These are phyloP conservation scores for Fraxinus cuspidata DNA, from an alignment of 257 asterid species.

Conservation along the genomic window DNA sequence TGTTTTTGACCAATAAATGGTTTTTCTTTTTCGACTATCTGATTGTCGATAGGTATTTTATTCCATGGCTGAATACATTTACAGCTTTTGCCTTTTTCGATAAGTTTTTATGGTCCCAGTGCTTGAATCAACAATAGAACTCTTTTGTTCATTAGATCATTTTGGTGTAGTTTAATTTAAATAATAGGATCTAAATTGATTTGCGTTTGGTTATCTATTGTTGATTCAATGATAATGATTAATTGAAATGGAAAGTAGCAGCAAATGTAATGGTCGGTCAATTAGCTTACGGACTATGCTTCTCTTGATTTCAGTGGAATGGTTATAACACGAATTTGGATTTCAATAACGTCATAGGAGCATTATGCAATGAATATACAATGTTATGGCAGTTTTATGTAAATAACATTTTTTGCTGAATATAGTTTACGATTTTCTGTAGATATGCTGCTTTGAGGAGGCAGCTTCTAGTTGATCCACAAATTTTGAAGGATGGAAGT, in stretches of 20 bases:
- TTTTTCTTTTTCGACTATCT: background rate
- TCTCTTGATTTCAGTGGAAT: too few species aligned
- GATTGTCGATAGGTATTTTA: constrained; percentile 5
- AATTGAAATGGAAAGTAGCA: background rate
- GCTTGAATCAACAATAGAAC: constrained; percentile 8
- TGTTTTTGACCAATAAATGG: background rate
- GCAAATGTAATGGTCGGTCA: background rate
- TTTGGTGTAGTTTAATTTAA: background rate
- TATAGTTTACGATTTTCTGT: constrained; percentile 13
- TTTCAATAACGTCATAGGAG: too few species aligned
- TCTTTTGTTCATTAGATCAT: background rate
- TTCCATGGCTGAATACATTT: constrained; percentile 1
- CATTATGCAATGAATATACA: background rate
- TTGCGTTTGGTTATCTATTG: background rate
- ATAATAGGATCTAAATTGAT: constrained; percentile 6
- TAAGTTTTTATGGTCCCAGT: constrained; percentile 1
- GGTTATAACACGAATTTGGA: too few species aligned
- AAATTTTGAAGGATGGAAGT: constrained; percentile 72
- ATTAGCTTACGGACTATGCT: too few species aligned
- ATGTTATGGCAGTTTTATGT: background rate
- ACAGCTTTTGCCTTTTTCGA: background rate
- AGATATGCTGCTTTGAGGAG: constrained; percentile 92
- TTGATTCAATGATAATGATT: background rate
- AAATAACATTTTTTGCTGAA: background rate
- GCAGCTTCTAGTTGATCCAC: constrained; percentile 87